These are phyloP conservation scores for Dendrocalamus latiflorus DNA, from an alignment of 202 grass and related monocot genomes.

Conservation along the genomic window DNA sequence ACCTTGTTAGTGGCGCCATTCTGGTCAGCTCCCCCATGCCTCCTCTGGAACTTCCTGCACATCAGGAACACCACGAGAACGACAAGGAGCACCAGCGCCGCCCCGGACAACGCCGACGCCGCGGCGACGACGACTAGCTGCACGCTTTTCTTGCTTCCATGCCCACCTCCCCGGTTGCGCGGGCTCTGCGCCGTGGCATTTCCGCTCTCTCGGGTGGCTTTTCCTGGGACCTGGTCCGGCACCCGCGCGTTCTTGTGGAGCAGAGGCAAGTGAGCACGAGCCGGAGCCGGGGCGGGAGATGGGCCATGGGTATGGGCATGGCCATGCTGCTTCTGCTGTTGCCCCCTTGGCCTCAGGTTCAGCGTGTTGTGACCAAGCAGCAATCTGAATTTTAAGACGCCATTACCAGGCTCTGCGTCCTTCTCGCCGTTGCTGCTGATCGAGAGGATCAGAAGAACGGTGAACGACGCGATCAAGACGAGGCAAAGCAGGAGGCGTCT, in stretches of 20 bases:
- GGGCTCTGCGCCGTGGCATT: slow-evolving; percentile 20
- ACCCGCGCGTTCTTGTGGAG: slow-evolving; percentile 29
- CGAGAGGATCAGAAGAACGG: neutral
- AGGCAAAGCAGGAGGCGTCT: slow-evolving; percentile 38
- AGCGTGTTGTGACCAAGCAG: neutral
- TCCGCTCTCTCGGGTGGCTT: slow-evolving; percentile 5
- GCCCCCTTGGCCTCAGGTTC: neutral
- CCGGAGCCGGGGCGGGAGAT: slow-evolving; percentile 50
- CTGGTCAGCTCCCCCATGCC: slow-evolving; percentile 9
- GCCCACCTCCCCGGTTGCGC: neutral
- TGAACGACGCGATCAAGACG: slow-evolving; percentile 11
- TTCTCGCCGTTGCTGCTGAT: neutral
- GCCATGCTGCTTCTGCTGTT: neutral
- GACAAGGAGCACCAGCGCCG: slow-evolving; percentile 29
- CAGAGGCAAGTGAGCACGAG: slow-evolving; percentile 1
- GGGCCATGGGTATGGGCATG: neutral
- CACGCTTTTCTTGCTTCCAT: neutral
- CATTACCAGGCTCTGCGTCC: neutral
- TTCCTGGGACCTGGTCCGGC: slow-evolving; percentile 13
- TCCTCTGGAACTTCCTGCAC: slow-evolving; percentile 44
- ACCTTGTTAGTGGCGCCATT: slow-evolving; percentile 57
- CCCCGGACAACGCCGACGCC: slow-evolving; percentile 27
- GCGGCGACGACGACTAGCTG: slow-evolving; percentile 34
- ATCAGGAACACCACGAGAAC: slow-evolving; percentile 46
- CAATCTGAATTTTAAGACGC: neutral